Conservation (phyloP, 1,284 basidiomycete genomes). For the Phylloboletellus chloephorus region DNA sequence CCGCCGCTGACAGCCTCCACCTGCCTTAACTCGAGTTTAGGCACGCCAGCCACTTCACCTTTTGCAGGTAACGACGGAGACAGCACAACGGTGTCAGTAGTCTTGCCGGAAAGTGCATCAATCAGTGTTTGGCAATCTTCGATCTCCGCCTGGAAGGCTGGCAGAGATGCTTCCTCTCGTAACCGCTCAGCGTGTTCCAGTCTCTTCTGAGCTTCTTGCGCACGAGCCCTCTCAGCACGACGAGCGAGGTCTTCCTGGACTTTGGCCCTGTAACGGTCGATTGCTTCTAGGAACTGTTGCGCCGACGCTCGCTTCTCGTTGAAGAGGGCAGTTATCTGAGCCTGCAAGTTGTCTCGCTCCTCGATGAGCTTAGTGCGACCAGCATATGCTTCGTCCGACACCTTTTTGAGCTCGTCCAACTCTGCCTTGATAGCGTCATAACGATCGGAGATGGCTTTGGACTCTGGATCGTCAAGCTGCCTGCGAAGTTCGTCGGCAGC, state of each 20-base stretch:
- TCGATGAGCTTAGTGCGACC: constrained; percentile 82
- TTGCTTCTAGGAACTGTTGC: constrained; percentile 70
- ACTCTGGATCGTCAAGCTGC: constrained; percentile 88
- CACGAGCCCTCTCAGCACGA: constrained; percentile 74
- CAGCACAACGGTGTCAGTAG: constrained; percentile 49
- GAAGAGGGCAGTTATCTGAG: constrained; percentile 70
- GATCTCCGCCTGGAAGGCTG: constrained; percentile 91
- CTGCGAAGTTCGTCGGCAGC: constrained; percentile 78
- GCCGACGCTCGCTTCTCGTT: constrained; percentile 74
- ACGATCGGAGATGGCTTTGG: constrained; percentile 76
- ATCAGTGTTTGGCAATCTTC: constrained; percentile 96
- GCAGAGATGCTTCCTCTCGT: constrained; percentile 86
- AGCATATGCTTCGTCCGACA: constrained; percentile 82
- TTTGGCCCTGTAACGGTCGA: constrained; percentile 78
- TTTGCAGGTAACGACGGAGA: constrained; percentile 37
- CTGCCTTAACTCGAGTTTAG: constrained; percentile 80
- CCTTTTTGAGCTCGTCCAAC: constrained; percentile 82
- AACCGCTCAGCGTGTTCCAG: constrained; percentile 77
- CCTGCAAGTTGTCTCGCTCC: constrained; percentile 76
- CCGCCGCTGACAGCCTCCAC: constrained; percentile 74
- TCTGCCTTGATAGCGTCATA: constrained; percentile 84
- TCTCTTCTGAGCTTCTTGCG: constrained; percentile 82
- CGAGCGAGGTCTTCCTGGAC: constrained; percentile 80
- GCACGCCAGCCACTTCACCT: constrained; percentile 63
- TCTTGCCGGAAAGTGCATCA: constrained; percentile 81